Conservation (phyloP, 768 basidiomycete genomes). For the Rhizopogon roseolus region DNA sequence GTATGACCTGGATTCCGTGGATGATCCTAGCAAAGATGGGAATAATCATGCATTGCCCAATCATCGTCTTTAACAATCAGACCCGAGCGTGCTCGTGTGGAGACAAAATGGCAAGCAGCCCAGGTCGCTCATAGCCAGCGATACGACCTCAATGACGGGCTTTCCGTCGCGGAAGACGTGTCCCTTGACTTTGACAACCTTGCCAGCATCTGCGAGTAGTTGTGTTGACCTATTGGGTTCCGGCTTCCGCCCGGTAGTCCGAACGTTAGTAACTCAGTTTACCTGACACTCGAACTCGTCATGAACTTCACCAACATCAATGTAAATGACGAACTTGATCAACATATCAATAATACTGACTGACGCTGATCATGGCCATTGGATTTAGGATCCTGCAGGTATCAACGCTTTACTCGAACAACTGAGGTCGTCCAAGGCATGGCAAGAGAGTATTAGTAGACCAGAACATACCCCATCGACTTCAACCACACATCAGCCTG, state of each 20-base stretch:
- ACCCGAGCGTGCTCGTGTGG: too few relatives aligned
- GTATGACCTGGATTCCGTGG: too few relatives aligned
- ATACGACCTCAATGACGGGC: slow-evolving; percentile 89
- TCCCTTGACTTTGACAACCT: slow-evolving; percentile 88
- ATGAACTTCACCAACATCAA: slow-evolving; percentile 57
- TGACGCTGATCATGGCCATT: neutral
- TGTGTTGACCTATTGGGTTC: too few relatives aligned
- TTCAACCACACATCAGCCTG: slow-evolving; percentile 5
- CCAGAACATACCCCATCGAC: neutral
- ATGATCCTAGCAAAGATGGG: too few relatives aligned
- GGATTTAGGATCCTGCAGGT: slow-evolving; percentile 54
- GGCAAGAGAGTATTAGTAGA: slow-evolving; percentile 45
- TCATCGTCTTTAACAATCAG: too few relatives aligned
- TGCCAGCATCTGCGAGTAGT: slow-evolving; percentile 88
- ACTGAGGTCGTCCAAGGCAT: slow-evolving; percentile 63
- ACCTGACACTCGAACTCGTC: too few relatives aligned
- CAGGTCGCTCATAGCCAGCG: slow-evolving; percentile 27
- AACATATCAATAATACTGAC: neutral
- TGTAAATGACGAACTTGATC: slow-evolving; percentile 27
- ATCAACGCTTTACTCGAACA: slow-evolving; percentile 73
- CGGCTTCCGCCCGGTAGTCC: too few relatives aligned
- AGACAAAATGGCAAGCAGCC: too few relatives aligned
- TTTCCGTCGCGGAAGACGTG: slow-evolving; percentile 70
- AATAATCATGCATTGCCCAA: too few relatives aligned
- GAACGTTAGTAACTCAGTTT: too few relatives aligned